Percentiles rank a stretch among this genome's conserved stretches.
Evolutionary conservation across 306 rosid genomes (phyloP).

Genomic region (Macrotyloma uniflorum): DNA sequence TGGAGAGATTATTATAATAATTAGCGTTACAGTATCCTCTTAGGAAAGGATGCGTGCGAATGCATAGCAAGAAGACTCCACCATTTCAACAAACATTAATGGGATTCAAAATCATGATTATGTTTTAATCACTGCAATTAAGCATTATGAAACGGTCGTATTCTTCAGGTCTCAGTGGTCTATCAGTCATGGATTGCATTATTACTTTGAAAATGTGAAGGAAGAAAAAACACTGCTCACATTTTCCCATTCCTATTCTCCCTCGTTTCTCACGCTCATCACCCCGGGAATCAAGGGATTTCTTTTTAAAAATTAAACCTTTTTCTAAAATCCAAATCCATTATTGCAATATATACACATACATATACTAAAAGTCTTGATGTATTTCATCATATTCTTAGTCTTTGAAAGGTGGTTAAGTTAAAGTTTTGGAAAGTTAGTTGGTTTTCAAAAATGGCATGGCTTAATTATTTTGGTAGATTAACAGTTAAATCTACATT

Average conservation of each 20-base stretch:
- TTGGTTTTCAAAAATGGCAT: no score
- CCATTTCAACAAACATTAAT: conserved; percentile 42
- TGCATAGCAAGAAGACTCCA: conserved; percentile 37
- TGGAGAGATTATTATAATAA: conserved; percentile 10
- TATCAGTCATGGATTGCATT: conserved; percentile 17
- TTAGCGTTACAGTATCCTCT: conserved; percentile 37
- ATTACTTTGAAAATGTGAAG: conserved; percentile 3
- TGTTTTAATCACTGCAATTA: conserved; percentile 32
- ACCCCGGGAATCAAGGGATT: not conserved
- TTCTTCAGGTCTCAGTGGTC: conserved; percentile 41
- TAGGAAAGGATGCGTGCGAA: conserved; percentile 48
- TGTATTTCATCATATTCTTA: not conserved
- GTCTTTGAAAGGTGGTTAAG: not conserved
- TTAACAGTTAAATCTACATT: not conserved
- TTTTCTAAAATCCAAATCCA: not conserved
- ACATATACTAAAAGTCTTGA: no score
- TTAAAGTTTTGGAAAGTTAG: not conserved
- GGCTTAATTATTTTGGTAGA: no score
- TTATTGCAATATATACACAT: no score
- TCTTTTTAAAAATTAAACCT: not conserved
- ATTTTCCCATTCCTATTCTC: not conserved
- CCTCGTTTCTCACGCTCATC: not conserved
- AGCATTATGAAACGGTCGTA: conserved; percentile 37
- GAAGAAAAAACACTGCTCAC: conserved; percentile 24
- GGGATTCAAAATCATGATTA: conserved; percentile 33